Conservation (phyloP, 306 rosid genomes). For the Sphenostylis stenocarpa region DNA sequence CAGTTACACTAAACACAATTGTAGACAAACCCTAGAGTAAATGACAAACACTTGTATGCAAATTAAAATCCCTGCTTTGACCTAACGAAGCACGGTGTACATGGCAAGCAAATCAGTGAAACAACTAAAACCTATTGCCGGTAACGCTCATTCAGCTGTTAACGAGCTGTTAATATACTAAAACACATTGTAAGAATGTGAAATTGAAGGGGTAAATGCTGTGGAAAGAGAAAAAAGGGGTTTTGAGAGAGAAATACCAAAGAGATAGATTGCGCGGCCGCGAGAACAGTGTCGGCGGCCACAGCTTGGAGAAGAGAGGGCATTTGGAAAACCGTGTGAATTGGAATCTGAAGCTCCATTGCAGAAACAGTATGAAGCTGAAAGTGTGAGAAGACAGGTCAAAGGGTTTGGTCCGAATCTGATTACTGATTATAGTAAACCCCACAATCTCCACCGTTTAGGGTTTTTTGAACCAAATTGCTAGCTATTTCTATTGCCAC, state of each 20-base stretch:
- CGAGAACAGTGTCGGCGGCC: constrained; percentile 45
- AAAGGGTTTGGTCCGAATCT: constrained; percentile 33
- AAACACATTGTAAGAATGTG: not conserved
- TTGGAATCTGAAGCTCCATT: constrained; percentile 50
- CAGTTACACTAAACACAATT: constrained; percentile 18
- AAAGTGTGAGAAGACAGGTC: constrained; percentile 21
- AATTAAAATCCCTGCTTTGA: not conserved
- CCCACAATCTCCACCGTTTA: constrained; percentile 52
- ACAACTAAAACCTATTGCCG: not conserved
- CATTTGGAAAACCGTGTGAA: constrained; percentile 29
- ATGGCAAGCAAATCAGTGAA: constrained; percentile 10
- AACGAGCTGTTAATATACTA: not conserved
- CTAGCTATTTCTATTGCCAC: constrained; percentile 17
- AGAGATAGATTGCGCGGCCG: constrained; percentile 51
- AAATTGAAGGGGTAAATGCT: not conserved
- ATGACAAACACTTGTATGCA: not conserved
- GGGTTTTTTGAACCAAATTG: constrained; percentile 50
- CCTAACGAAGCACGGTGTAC: not conserved
- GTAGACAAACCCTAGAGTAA: not conserved
- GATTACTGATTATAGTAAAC: constrained; percentile 45
- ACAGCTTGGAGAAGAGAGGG: constrained; percentile 46
- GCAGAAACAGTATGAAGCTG: constrained; percentile 20
- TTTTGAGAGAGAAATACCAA: constrained; percentile 42
- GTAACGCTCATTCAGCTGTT: not conserved
- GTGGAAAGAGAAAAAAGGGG: not conserved